Percentiles rank a stretch among this genome's conserved stretches.
These are phyloP conservation scores for Pythium rhizo-oryzae DNA, from an alignment of 352 stramenopile species.

Conservation along the genomic window DNA sequence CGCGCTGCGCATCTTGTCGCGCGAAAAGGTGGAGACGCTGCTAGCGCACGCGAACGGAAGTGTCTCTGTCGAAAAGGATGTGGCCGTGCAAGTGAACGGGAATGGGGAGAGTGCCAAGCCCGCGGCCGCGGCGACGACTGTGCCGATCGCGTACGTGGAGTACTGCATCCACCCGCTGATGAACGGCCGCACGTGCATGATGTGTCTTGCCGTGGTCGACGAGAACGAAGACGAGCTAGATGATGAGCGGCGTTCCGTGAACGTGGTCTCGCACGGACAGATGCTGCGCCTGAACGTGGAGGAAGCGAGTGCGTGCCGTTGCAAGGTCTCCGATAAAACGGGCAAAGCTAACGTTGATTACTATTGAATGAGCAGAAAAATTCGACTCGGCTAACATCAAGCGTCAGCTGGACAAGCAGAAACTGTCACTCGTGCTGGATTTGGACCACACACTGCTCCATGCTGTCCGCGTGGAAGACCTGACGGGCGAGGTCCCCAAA, in stretches of 20 bases:
- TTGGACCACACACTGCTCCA: slow-evolving; percentile 98
- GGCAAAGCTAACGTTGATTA: not conserved
- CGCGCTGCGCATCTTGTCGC: slow-evolving; percentile 55
- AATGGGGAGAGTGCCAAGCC: slow-evolving; percentile 9
- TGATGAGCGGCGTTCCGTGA: slow-evolving; percentile 57
- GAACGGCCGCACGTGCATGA: slow-evolving; percentile 78
- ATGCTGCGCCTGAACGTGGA: slow-evolving; percentile 95
- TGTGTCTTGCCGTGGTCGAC: slow-evolving; percentile 75
- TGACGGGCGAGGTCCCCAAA: slow-evolving; percentile 57
- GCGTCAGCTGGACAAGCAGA: slow-evolving; percentile 86
- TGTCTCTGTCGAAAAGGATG: slow-evolving; percentile 1
- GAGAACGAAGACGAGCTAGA: slow-evolving; percentile 69
- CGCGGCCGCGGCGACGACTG: not conserved
- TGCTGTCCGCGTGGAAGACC: slow-evolving; percentile 78
- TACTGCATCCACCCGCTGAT: slow-evolving; percentile 81
- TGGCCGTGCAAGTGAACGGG: not conserved
- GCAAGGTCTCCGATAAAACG: not conserved
- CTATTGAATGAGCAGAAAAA: slow-evolving; percentile 57
- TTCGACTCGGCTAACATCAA: slow-evolving; percentile 87
- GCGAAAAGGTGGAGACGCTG: slow-evolving; percentile 25
- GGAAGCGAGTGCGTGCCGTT: slow-evolving; percentile 90
- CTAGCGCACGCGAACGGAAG: slow-evolving; percentile 11
- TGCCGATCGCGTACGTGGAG: slow-evolving; percentile 61
- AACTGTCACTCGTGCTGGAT: slow-evolving; percentile 96
- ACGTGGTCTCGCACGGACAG: slow-evolving; percentile 86